Evolutionary conservation across 1,139 yeast species (phyloP), one percentile per base, ranked within the genome.

Genomic region (Yamadazyma pseudoaaseri): DNA sequence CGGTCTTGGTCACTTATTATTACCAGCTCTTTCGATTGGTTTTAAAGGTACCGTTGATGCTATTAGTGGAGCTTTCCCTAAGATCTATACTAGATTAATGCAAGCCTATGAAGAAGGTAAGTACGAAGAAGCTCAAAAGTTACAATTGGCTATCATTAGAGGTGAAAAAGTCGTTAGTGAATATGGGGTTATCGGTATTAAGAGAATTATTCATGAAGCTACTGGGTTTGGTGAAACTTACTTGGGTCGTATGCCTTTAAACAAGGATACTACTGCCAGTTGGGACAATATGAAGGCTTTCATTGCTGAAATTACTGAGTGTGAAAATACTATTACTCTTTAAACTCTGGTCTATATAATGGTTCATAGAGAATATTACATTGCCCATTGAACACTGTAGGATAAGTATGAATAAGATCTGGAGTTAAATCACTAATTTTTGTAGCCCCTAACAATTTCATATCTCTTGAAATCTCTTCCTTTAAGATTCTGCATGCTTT

Each of bases 391-490:
- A 45, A 45, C 3, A 44, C 43, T 7, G 37, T 26, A 7, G 49
- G 48, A 21, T 45, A 42, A 16, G 37, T 21, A 16, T 41, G 42
- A 11, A 51, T 33, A 36, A 45, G 27, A 26, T 45, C 52, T 18
- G 57, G 51, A 15, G 47, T 68, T 42, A 90, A 67, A 27, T 87
- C 82, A 30, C 70, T 74, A 14, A 90, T 62, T 16, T 68, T 69
- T 15, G 76, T 79, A 22, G 76, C 95, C 27, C 97, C 97, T 33
- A 90, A 62, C 32, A 89, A 67, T 45, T 96, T 72, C 97, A 90
- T 86, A 58, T 83, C 79, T 92, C 87, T 85, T 43, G 75, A 79
- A 55, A 90, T 58, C 55, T 90, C 97, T 40, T 82, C 89, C 52
- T 81, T 83, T 47, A 90, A 67, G 31, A 87, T 63, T 49, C 83